These are phyloP conservation scores for Straminergon stramineum DNA, from an alignment of 225 moss, liverwort and hornwort species.

Conservation along the genomic window DNA sequence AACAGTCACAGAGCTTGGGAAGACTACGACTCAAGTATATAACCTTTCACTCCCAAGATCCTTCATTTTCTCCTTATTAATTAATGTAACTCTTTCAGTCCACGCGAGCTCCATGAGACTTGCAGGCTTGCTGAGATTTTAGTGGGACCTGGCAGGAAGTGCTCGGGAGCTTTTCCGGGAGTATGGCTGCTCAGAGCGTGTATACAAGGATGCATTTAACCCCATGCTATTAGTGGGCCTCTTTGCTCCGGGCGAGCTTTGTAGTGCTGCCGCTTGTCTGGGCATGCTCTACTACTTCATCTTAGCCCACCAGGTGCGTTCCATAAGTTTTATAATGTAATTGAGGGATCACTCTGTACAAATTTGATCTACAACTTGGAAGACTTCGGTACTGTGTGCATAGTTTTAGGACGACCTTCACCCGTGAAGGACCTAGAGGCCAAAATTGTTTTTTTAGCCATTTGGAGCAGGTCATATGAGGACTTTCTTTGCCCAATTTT, in stretches of 20 bases:
- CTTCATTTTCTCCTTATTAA: background rate
- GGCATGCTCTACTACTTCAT: slow-evolving; percentile 99
- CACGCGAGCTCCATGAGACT: background rate
- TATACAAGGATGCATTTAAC: slow-evolving; percentile 92
- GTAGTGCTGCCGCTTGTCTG: slow-evolving; percentile 87
- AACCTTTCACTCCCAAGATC: background rate
- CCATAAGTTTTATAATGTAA: background rate
- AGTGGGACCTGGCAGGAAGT: slow-evolving; percentile 46
- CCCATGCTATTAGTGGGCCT: slow-evolving; percentile 95
- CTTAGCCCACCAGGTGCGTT: slow-evolving; percentile 86
- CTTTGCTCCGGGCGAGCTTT: slow-evolving; percentile 91
- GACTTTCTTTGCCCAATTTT: background rate
- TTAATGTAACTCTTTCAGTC: background rate
- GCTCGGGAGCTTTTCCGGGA: slow-evolving; percentile 95
- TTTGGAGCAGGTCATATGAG: too few relatives aligned
- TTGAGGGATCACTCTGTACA: background rate
- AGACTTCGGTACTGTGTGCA: background rate
- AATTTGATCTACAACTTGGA: background rate
- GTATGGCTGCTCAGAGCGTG: slow-evolving; percentile 87
- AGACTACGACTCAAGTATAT: slow-evolving; percentile 76
- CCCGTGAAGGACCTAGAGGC: background rate
- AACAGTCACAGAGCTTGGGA: slow-evolving; percentile 83
- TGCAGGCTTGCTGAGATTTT: background rate
- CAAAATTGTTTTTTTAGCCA: background rate
- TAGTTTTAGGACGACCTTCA: background rate